Evolutionary conservation across 2,329 filamentous ascomycete genomes (phyloP), one percentile per base, ranked within the genome.

Genomic region (Apiospora saccharicola): DNA sequence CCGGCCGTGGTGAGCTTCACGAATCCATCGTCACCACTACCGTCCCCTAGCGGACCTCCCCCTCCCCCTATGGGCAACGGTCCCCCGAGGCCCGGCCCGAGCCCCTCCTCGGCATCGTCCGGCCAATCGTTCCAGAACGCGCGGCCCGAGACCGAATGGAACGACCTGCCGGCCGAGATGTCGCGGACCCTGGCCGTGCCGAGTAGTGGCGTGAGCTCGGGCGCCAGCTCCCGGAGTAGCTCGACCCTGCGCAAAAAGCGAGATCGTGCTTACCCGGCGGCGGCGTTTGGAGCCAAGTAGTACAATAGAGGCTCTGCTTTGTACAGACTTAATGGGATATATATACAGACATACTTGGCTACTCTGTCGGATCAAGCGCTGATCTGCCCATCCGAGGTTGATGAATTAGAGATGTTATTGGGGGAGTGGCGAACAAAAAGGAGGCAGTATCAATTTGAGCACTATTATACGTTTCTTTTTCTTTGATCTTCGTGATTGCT

Each of bases 81-180:
- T 44, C 49, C 72, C 13, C 44, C 67, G 67, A 47, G 26, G 19
- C 43, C 41, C 67, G 44, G 67, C 41, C 81, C 46, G 78, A 81
- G 34, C 77, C 80, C 53, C 70, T 81, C 41, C 74, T 80, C 79
- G 30, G 61, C 71, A 10, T 77, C 79, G 10, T 77, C 79, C 22
- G 81, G 82, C 4, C 80, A 83, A 67, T 91, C 89, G 0, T 92
- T 86, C 79, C 90, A 91, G 79, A 91, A 89, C 72, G 80, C 84
- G 75, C 85, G 90, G 8, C 87, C 90, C 3, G 86, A 88, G 26
- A 89, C 82, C 43, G 90, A 92, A 78, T 92, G 90, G 90, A 92
- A 92, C 80, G 90, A 92, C 77, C 77, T 92, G 13, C 90, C 90
- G 0, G 83, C 85, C 13, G 90, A 92, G 70, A 90, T 91, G 88